Conservation (phyloP, 805 yeast genomes). For the Lachancea sp. region DNA sequence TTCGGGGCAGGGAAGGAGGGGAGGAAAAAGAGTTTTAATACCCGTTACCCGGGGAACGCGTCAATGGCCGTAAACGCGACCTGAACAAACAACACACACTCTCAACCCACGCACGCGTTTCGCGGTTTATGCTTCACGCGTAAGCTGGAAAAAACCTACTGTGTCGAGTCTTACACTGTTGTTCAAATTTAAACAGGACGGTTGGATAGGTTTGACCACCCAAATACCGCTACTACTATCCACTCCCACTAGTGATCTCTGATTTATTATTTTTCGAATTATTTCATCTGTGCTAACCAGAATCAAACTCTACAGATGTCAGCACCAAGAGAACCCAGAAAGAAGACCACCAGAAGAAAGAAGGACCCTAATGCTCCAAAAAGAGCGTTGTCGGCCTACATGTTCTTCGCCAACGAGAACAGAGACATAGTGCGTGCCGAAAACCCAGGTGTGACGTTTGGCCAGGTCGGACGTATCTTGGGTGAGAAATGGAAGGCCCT, state of each 20-base stretch:
- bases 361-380: slow-evolving; percentile 97
- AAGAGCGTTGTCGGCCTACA: slow-evolving; percentile 96
- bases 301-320: slow-evolving; percentile 26
- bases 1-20: not conserved
- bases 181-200: too few species aligned
- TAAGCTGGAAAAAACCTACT: too few species aligned
- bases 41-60: not conserved
- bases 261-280: too few species aligned
- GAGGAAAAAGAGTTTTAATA: not conserved
- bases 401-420: slow-evolving; percentile 97
- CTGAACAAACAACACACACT: too few species aligned
- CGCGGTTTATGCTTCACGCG: too few species aligned
- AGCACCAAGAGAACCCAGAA: slow-evolving; percentile 35
- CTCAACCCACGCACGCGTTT: too few species aligned
- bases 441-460: slow-evolving; percentile 93
- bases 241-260: too few species aligned
- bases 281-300: not conserved
- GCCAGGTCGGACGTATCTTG: slow-evolving; percentile 88
- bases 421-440: slow-evolving; percentile 94
- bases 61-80: too few species aligned
- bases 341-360: slow-evolving; percentile 41
- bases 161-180: too few species aligned
- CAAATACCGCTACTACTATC: too few species aligned
- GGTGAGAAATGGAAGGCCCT: slow-evolving; percentile 97
- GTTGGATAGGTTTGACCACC: too few species aligned